Evolutionary conservation across 2,329 filamentous ascomycete genomes (phyloP).

Genomic region (Paraconiothyrium sp.): DNA sequence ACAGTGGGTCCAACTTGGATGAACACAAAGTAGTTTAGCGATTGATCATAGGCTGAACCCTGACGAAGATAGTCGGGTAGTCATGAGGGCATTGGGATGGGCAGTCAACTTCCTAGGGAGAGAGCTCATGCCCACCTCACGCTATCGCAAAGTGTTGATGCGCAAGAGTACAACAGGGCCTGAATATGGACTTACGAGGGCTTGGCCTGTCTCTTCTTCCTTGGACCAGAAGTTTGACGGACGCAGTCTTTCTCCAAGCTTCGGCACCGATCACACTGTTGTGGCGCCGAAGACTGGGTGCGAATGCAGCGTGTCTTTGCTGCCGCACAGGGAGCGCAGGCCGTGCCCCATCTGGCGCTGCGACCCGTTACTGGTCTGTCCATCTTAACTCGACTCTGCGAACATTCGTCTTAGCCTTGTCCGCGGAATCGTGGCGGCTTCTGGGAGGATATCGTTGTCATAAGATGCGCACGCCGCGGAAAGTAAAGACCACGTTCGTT

Average conservation of each 20-base stretch:
- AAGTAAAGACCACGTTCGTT: slow-evolving; percentile 15
- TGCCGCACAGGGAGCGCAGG: slow-evolving; percentile 19
- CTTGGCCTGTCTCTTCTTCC: slow-evolving; percentile 17
- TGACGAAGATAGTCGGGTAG: slow-evolving; percentile 17
- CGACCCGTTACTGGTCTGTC: slow-evolving; percentile 18
- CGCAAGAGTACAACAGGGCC: slow-evolving; percentile 9
- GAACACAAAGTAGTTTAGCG: slow-evolving; percentile 17
- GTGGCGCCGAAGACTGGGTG: slow-evolving; percentile 17
- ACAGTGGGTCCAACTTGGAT: slow-evolving; percentile 17
- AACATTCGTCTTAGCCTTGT: slow-evolving; percentile 15
- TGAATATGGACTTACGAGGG: slow-evolving; percentile 18
- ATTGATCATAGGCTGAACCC: slow-evolving; percentile 2
- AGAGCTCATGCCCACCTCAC: slow-evolving; percentile 14
- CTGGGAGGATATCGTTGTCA: slow-evolving; percentile 15
- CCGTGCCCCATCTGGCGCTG: slow-evolving; percentile 21
- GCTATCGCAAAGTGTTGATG: slow-evolving; percentile 12
- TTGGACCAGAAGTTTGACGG: slow-evolving; percentile 20
- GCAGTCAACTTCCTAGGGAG: slow-evolving; percentile 9
- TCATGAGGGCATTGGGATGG: slow-evolving; percentile 9
- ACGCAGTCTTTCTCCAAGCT: slow-evolving; percentile 21
- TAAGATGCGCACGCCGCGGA: slow-evolving; percentile 14
- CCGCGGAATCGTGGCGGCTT: slow-evolving; percentile 16
- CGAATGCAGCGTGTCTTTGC: slow-evolving; percentile 22
- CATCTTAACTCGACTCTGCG: slow-evolving; percentile 19
- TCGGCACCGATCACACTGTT: slow-evolving; percentile 19